phyloP scores from a whole-genome alignment of 2,329 filamentous ascomycete genomes.

The Colletotrichum gloeosporioides region DNA sequence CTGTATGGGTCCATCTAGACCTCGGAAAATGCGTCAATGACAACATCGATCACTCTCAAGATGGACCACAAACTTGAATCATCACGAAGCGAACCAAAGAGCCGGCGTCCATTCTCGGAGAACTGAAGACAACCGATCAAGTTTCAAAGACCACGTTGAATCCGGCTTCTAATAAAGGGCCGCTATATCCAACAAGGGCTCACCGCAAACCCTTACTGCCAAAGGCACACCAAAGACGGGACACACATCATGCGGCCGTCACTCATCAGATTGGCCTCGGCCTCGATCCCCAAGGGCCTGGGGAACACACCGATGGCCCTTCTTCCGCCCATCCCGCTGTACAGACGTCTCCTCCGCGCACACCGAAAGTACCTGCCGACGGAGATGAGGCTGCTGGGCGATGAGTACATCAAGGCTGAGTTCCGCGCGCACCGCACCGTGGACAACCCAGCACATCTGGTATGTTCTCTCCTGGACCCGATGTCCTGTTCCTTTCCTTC shows the following conservation, averaged over 20 bases:
- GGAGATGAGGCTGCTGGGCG: conserved; percentile 83
- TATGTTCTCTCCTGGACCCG: conserved; percentile 35
- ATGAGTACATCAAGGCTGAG: conserved; percentile 92
- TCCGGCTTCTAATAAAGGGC: too few relatives aligned
- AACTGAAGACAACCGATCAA: background rate
- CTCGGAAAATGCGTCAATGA: background rate
- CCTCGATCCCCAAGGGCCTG: conserved; percentile 36
- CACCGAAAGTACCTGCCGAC: conserved; percentile 79
- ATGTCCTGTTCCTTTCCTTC: too few relatives aligned
- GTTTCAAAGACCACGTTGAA: too few relatives aligned
- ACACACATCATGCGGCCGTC: background rate
- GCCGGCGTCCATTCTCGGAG: too few relatives aligned
- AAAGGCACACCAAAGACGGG: background rate
- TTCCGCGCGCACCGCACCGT: conserved; percentile 83
- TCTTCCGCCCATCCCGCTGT: conserved; percentile 86
- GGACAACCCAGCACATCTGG: conserved; percentile 92
- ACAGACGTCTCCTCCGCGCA: conserved; percentile 83
- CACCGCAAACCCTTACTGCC: background rate
- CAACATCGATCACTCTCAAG: background rate
- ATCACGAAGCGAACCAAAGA: background rate
- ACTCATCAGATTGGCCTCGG: conserved; percentile 37
- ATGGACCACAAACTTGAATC: background rate
- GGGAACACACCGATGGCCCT: conserved; percentile 64
- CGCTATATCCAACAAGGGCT: background rate
- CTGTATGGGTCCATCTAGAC: background rate